Evolutionary conservation across 1,284 basidiomycete species (phyloP), one percentile per base, ranked within the genome.

Genomic region (Tilletiaria anomala): DNA sequence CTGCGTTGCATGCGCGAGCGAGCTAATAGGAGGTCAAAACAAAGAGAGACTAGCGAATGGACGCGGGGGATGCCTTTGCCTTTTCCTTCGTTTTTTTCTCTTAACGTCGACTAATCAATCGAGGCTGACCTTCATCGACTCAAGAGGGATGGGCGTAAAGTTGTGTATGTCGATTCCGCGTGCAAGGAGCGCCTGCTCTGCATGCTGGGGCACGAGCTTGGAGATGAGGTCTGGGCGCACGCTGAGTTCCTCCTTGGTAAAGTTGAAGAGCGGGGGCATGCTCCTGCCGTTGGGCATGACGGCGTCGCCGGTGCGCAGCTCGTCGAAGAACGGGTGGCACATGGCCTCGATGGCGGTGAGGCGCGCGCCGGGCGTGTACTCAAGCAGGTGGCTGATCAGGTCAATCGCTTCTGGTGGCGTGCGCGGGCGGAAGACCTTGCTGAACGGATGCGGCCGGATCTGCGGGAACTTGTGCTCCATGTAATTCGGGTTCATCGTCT

Each of bases 381-480:
- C 89, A 55, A 99, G 75, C 53, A 99, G 71, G 68, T 85, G 87
- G 26, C 83, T 80, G 50, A 99, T 93, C 47, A 97, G 73, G 61
- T 93, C 84, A 70, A 99, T 96, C 47, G 91, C 86, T 69, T 96
- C 91, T 26, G 83, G 79, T 10, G 89, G 80, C 17, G 91, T 97
- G 63, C 91, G 84, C 37, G 91, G 89, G 57, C 91, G 81, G 80
- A 99, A 99, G 45, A 99, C 93, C 84, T 89, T 69, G 40, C 44
- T 53, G 54, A 69, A 69, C 26, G 67, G 68, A 58, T 69, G 68
- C 29, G 89, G 87, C 70, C 93, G 91, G 74, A 99, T 99, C 71
- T 97, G 91, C 5, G 91, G 91, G 76, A 99, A 99, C 71, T 96
- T 96, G 78, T 99, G 91, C 70, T 99, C 93, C 93, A 97, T 97